phyloP scores from a whole-genome alignment of 305 asterid species.

The Fraxinus ornus region DNA sequence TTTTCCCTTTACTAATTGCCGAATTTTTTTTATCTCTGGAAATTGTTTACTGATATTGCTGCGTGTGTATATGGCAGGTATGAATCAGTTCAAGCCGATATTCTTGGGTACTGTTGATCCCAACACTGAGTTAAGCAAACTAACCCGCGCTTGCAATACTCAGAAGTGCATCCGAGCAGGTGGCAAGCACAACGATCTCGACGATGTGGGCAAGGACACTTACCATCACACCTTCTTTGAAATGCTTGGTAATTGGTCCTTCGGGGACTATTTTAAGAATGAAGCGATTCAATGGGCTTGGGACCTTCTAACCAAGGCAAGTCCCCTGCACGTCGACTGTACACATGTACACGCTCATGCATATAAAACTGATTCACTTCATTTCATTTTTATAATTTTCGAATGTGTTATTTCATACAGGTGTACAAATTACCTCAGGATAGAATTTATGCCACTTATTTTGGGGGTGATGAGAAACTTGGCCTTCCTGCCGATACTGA shows the following conservation, averaged over 20 bases:
- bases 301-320: slow-evolving; percentile 89
- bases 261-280: slow-evolving; percentile 85
- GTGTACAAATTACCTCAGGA: slow-evolving; percentile 68
- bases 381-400: slow-evolving; percentile 14
- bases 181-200: slow-evolving; percentile 94
- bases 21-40: not conserved
- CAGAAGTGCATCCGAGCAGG: slow-evolving; percentile 99
- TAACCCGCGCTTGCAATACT: slow-evolving; percentile 86
- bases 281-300: slow-evolving; percentile 91
- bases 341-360: not conserved
- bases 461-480: slow-evolving; percentile 85
- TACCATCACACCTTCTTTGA: slow-evolving; percentile 97
- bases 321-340: slow-evolving; percentile 20
- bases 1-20: not conserved
- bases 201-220: slow-evolving; percentile 98
- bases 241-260: slow-evolving; percentile 99
- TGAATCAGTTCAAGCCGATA: slow-evolving; percentile 96
- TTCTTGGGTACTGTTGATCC: slow-evolving; percentile 88
- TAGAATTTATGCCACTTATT: slow-evolving; percentile 83
- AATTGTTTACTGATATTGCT: not conserved
- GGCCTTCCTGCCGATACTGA: slow-evolving; percentile 87
- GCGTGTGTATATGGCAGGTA: slow-evolving; percentile 47
- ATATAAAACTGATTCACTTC: not conserved
- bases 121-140: slow-evolving; percentile 75
- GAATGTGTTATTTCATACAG: slow-evolving; percentile 28